These are phyloP conservation scores for Cordyceps cicadae DNA, from an alignment of 2,329 filamentous ascomycete species.

Conservation along the genomic window DNA sequence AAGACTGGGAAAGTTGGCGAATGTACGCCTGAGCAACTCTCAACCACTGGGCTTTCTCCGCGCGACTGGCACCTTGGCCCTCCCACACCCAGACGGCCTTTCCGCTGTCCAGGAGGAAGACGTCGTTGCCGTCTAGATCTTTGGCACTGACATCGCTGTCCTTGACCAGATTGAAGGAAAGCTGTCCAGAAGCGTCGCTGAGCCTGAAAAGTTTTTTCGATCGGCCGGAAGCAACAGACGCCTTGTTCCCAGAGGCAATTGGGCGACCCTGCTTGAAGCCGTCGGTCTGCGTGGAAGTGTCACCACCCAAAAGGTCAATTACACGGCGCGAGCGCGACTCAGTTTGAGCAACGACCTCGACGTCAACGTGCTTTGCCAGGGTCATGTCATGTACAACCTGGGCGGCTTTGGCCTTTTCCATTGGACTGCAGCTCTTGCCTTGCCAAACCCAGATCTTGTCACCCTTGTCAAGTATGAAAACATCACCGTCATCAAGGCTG, in stretches of 20 bases:
- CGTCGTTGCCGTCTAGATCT: constrained; percentile 50
- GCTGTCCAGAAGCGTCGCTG: constrained; percentile 50
- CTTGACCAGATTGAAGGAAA: constrained; percentile 51
- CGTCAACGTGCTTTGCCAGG: constrained; percentile 53
- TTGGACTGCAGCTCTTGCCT: constrained; percentile 54
- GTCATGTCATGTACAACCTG: constrained; percentile 60
- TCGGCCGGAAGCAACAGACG: constrained; percentile 15
- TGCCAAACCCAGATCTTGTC: constrained; percentile 65
- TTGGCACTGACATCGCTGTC: constrained; percentile 38
- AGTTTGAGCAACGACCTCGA: constrained; percentile 55
- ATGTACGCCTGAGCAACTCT: constrained; percentile 50
- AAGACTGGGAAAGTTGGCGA: constrained; percentile 27
- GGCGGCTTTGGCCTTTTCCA: constrained; percentile 61
- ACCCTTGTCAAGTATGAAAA: constrained; percentile 55
- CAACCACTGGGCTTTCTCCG: constrained; percentile 54
- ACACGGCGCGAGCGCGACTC: constrained; percentile 48
- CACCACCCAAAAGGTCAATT: constrained; percentile 47
- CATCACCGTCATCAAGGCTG: constrained; percentile 57
- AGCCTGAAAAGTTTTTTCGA: constrained; percentile 49
- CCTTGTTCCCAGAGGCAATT: constrained; percentile 22
- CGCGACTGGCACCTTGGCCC: constrained; percentile 47
- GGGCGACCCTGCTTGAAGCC: constrained; percentile 36
- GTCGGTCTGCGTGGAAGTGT: constrained; percentile 29
- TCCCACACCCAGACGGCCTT: constrained; percentile 59
- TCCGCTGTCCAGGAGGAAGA: constrained; percentile 55